phyloP scores from a whole-genome alignment of 805 yeast species.

The Metschnikowia gruessii region DNA sequence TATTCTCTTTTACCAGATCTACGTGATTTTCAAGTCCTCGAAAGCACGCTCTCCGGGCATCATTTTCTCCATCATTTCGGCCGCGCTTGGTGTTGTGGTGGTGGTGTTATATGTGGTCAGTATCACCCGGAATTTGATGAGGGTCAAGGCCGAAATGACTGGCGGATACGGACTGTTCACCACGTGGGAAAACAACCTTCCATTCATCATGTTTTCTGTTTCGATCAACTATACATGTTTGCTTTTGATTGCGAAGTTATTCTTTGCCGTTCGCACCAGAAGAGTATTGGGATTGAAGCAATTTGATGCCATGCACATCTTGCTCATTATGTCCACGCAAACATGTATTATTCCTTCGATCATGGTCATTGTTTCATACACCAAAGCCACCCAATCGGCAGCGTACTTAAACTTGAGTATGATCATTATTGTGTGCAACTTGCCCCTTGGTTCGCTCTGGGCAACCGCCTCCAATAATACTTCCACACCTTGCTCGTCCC shows the following conservation, averaged over 20 bases:
- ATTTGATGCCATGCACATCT: conserved; percentile 76
- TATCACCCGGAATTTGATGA: conserved; percentile 43
- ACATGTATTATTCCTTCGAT: conserved; percentile 77
- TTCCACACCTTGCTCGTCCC: conserved; percentile 21
- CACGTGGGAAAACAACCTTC: conserved; percentile 47
- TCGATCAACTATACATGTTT: conserved; percentile 63
- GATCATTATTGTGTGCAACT: conserved; percentile 62
- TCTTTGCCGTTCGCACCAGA: conserved; percentile 67
- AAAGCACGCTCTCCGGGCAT: conserved; percentile 43
- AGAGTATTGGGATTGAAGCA: conserved; percentile 75
- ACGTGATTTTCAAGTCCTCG: conserved; percentile 64
- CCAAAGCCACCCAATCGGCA: conserved; percentile 26
- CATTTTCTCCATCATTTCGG: conserved; percentile 36
- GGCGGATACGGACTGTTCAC: conserved; percentile 21
- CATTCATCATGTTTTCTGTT: conserved; percentile 62
- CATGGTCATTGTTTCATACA: conserved; percentile 55
- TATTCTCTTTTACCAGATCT: conserved; percentile 70
- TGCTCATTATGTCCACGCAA: conserved; percentile 78
- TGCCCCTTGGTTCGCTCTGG: conserved; percentile 89
- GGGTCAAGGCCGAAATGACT: conserved; percentile 1
- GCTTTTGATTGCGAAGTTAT: conserved; percentile 61
- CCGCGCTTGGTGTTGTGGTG: conserved; percentile 50
- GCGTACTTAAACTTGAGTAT: conserved; percentile 52
- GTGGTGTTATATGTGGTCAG: conserved; percentile 57
- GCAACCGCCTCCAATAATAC: conserved; percentile 64